phyloP scores from a whole-genome alignment of 495 filamentous ascomycete genomes.

The Hyaloscypha bicolor region DNA sequence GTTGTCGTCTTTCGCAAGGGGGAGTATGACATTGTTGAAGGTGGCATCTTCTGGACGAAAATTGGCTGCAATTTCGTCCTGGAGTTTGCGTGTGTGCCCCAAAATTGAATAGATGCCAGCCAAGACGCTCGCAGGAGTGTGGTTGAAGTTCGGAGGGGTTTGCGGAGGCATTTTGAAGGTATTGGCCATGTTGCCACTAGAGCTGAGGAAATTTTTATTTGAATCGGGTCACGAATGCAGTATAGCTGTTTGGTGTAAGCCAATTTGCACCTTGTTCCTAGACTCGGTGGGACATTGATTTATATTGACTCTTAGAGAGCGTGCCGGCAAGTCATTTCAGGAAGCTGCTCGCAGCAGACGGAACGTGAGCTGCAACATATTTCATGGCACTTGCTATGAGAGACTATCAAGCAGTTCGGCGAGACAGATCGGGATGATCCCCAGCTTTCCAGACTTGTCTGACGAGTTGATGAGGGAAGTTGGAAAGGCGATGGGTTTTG shows the following conservation, averaged over 20 bases:
- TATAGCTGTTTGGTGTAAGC: no score
- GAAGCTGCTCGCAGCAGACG: background rate
- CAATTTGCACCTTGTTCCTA: no score
- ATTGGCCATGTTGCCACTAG: no score
- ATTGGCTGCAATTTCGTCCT: slow-evolving; percentile 60
- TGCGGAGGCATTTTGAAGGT: slow-evolving; percentile 14
- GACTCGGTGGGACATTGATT: background rate
- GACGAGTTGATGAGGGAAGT: no score
- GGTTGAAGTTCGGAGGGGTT: slow-evolving; percentile 14
- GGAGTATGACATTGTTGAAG: slow-evolving; percentile 46
- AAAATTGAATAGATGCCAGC: slow-evolving; percentile 65
- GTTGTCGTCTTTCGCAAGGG: slow-evolving; percentile 47
- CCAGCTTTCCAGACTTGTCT: background rate
- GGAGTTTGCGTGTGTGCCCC: slow-evolving; percentile 54
- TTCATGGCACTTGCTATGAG: background rate
- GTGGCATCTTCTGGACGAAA: slow-evolving; percentile 50
- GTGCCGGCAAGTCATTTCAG: background rate
- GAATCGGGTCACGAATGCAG: no score
- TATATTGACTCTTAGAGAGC: background rate
- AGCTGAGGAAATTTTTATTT: no score
- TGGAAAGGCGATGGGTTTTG: background rate
- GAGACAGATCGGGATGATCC: background rate
- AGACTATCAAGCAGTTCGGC: background rate
- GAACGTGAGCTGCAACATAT: background rate
- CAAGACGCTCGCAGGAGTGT: slow-evolving; percentile 40